Evolutionary conservation across 176 grass and related monocot genomes (phyloP).

Genomic region (Triticum urartu): DNA sequence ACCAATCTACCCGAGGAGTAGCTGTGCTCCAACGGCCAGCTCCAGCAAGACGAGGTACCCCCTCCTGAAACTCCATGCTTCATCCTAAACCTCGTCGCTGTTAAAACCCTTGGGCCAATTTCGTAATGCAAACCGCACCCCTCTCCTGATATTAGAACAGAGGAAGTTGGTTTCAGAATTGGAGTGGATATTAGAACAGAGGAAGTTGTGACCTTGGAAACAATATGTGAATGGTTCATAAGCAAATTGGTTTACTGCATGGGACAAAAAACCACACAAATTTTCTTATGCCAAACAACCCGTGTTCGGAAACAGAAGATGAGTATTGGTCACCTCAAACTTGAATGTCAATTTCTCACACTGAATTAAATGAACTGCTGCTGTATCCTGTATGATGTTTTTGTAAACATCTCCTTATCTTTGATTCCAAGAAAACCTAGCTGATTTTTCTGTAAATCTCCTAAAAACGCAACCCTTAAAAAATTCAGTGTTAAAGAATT

Average conservation of each 20-base stretch:
- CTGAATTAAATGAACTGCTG: too few relatives aligned
- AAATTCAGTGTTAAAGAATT: neutral
- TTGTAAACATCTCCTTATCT: too few relatives aligned
- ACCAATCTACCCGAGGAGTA: conserved; percentile 25
- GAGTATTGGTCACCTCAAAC: neutral
- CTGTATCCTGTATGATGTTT: too few relatives aligned
- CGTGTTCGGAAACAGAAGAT: neutral
- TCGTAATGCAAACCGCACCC: neutral
- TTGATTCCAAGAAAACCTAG: too few relatives aligned
- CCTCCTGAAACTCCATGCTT: neutral
- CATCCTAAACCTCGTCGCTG: neutral
- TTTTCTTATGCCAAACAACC: neutral
- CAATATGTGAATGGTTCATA: neutral
- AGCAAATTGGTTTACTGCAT: neutral
- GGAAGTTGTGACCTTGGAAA: too few relatives aligned
- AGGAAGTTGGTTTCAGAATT: too few relatives aligned
- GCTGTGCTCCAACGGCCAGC: conserved; percentile 33
- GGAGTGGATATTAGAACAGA: too few relatives aligned
- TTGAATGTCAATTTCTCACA: neutral
- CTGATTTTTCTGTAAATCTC: neutral
- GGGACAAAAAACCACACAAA: neutral
- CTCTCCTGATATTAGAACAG: neutral
- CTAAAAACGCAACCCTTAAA: neutral
- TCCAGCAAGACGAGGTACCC: conserved; percentile 21
- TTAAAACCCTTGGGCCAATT: neutral